Conservation (phyloP, 108 stramenopile genomes). For the Cyclotella kingstonii region DNA sequence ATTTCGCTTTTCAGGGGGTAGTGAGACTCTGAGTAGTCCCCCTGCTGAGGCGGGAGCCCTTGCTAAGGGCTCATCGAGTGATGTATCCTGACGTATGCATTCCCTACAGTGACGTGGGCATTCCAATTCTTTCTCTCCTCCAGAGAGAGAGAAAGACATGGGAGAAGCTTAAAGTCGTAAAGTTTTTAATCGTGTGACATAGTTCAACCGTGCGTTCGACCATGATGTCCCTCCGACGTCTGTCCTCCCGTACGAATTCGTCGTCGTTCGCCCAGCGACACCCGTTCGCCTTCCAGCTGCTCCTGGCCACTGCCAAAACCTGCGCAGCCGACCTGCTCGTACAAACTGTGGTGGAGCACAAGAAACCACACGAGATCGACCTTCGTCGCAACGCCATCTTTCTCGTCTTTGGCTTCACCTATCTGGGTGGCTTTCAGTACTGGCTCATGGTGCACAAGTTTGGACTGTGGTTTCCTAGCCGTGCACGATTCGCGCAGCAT, state of each 20-base stretch:
- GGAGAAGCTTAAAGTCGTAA: no score
- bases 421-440: constrained; percentile 88
- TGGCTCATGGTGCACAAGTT: constrained; percentile 87
- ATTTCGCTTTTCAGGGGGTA: no score
- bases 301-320: constrained; percentile 80
- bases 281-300: constrained; percentile 80
- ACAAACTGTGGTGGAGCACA: constrained; percentile 79
- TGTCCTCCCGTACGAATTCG: neutral
- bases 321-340: constrained; percentile 78
- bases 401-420: constrained; percentile 83
- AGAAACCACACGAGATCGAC: constrained; percentile 70
- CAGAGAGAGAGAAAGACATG: no score
- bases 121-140: no score
- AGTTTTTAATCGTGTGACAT: no score
- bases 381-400: constrained; percentile 80
- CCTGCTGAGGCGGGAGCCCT: no score
- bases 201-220: no score
- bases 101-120: no score
- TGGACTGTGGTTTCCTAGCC: constrained; percentile 80
- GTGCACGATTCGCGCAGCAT: constrained; percentile 75
- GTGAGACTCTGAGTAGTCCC: no score
- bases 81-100: no score
- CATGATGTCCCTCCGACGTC: neutral
- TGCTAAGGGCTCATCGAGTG: no score
- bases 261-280: constrained; percentile 62